Evolutionary conservation across 106 monocot species (phyloP), one percentile per base, ranked within the genome.

Genomic region (Alisma plantagoaquatica): DNA sequence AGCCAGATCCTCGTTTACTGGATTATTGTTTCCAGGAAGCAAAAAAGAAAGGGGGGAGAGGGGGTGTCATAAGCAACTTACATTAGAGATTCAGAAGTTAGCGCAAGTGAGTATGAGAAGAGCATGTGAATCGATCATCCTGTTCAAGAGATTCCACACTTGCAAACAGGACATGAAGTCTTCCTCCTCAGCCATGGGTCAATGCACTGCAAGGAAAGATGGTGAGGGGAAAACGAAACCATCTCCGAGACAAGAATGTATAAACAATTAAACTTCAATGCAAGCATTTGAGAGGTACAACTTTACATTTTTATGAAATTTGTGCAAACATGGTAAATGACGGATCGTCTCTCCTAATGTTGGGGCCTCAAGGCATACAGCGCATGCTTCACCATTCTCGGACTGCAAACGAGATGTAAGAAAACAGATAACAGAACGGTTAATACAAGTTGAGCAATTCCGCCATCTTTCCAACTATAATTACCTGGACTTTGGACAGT

Each of bases 241-340:
- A 19, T 33, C 23, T 33, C 25, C n/a, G 25, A 49, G 30, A 49
- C 24, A 22, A 20, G 16, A 51, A 25, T 6, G 15, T 41, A 7
- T 48, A 21, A 20, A 63, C 3, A 2, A 60, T 9, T 9, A 28
- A 59, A 10, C 15, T 46, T 11, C 20, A 41, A 41, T 27, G 16
- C 16, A 32, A 32, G 43, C 22, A n/a, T 2, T 20, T 14, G 30
- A 19, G 12, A 10, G n/a, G n/a, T n/a, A n/a, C n/a, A n/a, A n/a
- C n/a, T 29, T 22, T 71, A 87, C 93, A 21, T 83, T 70, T 72
- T 77, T 79, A 57, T 93, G 93, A 41, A 93, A 93, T 60, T 80
- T 87, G 41, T 93, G 93, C 38, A 93, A 43, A 72, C 93, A 93
- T 4, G 93, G 83, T n/a, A 93, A 54, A 65, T 80, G 87, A 1